Evolutionary conservation across 345 rosid species (phyloP).

Genomic region (Anastatica hierochuntica): DNA sequence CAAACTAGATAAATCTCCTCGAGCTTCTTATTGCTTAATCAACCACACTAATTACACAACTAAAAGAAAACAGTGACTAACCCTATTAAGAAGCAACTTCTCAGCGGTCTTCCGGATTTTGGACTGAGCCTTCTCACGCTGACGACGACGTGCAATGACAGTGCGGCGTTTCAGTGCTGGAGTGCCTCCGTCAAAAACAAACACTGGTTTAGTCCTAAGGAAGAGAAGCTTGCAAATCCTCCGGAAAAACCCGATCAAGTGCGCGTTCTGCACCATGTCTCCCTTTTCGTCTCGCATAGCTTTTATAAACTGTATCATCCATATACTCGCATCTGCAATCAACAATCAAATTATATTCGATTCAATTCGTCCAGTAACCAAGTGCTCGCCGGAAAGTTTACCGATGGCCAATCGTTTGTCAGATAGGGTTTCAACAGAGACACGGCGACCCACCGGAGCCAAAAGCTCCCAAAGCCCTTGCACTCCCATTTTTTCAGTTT

Average conservation of each 20-base stretch:
- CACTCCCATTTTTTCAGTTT: conserved; percentile 10
- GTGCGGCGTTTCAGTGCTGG: conserved; percentile 91
- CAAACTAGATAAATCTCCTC: background rate
- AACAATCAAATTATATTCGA: background rate
- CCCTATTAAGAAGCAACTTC: conserved; percentile 82
- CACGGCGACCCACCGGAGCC: conserved; percentile 93
- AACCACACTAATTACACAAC: background rate
- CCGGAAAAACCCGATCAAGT: conserved; percentile 82
- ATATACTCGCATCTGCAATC: conserved; percentile 78
- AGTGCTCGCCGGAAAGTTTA: conserved; percentile 19
- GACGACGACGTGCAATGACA: conserved; percentile 81
- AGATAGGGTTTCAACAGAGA: conserved; percentile 86
- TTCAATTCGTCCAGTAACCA: too few species aligned
- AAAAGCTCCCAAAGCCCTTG: conserved; percentile 50
- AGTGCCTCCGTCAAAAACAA: conserved; percentile 89
- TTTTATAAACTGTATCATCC: conserved; percentile 97
- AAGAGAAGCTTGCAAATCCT: conserved; percentile 87
- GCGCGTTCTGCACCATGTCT: conserved; percentile 87
- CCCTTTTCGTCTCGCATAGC: conserved; percentile 97
- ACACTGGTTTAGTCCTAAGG: conserved; percentile 73
- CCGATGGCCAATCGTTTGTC: conserved; percentile 83
- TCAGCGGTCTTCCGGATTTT: conserved; percentile 90
- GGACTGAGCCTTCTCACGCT: conserved; percentile 87
- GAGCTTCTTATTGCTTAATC: background rate
- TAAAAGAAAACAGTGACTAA: conserved; percentile 6